A percentile compares a stretch with the other conserved stretches of the same genome.
These are phyloP conservation scores for Cyberlindnera galapagoensis DNA, from an alignment of 805 yeast species.

Conservation along the genomic window DNA sequence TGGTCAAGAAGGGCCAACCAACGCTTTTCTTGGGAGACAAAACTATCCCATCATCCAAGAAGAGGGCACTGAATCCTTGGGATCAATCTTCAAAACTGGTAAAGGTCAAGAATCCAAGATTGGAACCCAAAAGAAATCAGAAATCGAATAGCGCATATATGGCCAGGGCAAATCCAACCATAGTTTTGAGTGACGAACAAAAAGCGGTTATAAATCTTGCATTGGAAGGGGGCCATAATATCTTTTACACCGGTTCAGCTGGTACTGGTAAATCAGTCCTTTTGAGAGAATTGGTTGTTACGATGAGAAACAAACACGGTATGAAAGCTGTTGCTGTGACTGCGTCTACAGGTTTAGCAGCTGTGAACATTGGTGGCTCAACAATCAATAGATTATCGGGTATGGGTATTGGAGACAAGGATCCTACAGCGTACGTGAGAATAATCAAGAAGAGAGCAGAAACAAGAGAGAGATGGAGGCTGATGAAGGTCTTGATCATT, in stretches of 20 bases:
- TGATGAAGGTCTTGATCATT: slow-evolving; percentile 64
- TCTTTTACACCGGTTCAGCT: slow-evolving; percentile 79
- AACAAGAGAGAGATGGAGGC: slow-evolving; percentile 52
- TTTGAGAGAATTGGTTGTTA: slow-evolving; percentile 53
- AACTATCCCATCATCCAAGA: slow-evolving; percentile 2
- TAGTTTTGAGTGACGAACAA: slow-evolving; percentile 40
- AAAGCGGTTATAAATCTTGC: slow-evolving; percentile 44
- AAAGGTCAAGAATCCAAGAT: slow-evolving; percentile 11
- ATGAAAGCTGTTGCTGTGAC: slow-evolving; percentile 65
- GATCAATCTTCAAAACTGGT: slow-evolving; percentile 1
- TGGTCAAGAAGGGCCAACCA: slow-evolving; percentile 4
- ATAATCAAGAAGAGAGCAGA: slow-evolving; percentile 42
- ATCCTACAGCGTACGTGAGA: slow-evolving; percentile 28
- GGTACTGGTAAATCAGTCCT: slow-evolving; percentile 85
- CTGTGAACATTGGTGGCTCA: slow-evolving; percentile 85
- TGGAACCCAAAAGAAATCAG: background rate
- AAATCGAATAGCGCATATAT: slow-evolving; percentile 2
- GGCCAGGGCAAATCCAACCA: slow-evolving; percentile 4
- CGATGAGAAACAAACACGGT: slow-evolving; percentile 38
- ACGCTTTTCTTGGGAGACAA: slow-evolving; percentile 5
- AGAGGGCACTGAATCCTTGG: slow-evolving; percentile 13
- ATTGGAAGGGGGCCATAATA: slow-evolving; percentile 41
- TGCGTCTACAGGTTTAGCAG: slow-evolving; percentile 96
- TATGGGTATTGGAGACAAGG: slow-evolving; percentile 64
- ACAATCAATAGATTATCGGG: slow-evolving; percentile 86